Conservation (phyloP, 208 protist species). For the Acanthamoeba lenticulata region DNA sequence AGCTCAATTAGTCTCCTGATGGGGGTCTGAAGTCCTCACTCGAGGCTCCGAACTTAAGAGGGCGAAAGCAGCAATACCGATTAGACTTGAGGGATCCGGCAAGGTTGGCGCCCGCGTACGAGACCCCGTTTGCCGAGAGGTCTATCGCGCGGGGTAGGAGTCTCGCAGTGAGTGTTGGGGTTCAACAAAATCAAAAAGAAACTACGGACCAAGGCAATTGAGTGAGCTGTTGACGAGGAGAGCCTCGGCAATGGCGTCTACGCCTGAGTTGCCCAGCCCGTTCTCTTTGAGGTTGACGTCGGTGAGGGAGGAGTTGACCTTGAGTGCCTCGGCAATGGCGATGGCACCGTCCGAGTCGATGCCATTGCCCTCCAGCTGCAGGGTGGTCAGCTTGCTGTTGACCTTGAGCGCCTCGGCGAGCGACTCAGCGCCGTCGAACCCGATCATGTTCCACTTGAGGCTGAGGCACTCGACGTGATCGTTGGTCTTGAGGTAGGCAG, state of each 20-base stretch:
- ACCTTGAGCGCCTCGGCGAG: background rate
- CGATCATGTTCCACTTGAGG: conserved; percentile 42
- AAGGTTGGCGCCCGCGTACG: background rate
- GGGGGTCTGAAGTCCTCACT: too few species aligned
- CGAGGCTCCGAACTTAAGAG: too few species aligned
- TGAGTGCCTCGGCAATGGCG: conserved; percentile 11
- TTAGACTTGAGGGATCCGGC: background rate
- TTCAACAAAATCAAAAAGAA: too few species aligned
- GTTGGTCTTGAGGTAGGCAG: background rate
- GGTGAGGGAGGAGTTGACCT: conserved; percentile 17
- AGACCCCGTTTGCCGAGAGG: background rate
- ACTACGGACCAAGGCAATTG: conserved; percentile 8
- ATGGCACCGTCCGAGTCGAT: conserved; percentile 1
- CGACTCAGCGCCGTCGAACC: background rate
- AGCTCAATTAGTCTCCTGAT: too few species aligned
- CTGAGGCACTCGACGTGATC: background rate
- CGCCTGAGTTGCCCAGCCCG: background rate
- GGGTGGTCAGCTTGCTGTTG: background rate
- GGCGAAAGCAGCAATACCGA: too few species aligned
- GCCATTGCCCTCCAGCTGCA: conserved; percentile 13
- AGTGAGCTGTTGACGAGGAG: background rate
- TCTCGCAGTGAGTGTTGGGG: too few species aligned
- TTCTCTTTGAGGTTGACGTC: conserved; percentile 45
- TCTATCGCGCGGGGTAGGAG: too few species aligned
- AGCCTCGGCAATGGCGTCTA: background rate